Conservation (phyloP, 257 asterid species). For the Nicotiana sylvestris region DNA sequence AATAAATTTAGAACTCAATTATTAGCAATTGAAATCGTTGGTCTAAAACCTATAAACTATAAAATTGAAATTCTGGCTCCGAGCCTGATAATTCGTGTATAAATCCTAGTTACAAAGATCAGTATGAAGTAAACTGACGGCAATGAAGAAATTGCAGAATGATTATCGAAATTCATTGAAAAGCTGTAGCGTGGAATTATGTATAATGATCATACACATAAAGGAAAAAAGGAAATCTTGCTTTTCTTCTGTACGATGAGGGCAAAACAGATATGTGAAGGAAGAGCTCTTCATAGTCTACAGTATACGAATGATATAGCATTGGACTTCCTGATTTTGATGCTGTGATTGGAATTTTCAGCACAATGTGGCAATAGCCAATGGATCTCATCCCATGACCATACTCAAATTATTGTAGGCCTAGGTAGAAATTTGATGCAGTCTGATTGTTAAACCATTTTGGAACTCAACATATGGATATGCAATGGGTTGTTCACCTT, state of each 20-base stretch:
- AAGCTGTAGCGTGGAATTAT: not conserved
- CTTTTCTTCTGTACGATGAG: not conserved
- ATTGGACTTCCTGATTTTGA: not conserved
- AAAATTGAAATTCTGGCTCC: no score
- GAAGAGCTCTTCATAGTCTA: not conserved
- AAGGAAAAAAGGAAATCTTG: not conserved
- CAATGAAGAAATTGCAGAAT: not conserved
- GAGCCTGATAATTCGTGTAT: no score
- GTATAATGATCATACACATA: not conserved
- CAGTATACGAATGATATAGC: not conserved
- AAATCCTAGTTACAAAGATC: no score
- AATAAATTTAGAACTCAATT: no score
- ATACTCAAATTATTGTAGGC: not conserved
- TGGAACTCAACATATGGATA: slow-evolving; percentile 68
- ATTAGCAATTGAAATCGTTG: no score
- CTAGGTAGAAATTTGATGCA: slow-evolving; percentile 15
- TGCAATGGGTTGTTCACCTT: slow-evolving; percentile 57
- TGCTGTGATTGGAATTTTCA: not conserved
- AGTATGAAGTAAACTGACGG: not conserved
- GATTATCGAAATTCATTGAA: not conserved
- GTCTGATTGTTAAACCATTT: slow-evolving; percentile 38
- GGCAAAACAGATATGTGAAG: not conserved
- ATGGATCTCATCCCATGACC: no score
- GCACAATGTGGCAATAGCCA: not conserved
- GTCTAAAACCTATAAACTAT: no score